Evolutionary conservation across 2,329 filamentous ascomycete genomes (phyloP).

Genomic region (Ilyonectria sp.): DNA sequence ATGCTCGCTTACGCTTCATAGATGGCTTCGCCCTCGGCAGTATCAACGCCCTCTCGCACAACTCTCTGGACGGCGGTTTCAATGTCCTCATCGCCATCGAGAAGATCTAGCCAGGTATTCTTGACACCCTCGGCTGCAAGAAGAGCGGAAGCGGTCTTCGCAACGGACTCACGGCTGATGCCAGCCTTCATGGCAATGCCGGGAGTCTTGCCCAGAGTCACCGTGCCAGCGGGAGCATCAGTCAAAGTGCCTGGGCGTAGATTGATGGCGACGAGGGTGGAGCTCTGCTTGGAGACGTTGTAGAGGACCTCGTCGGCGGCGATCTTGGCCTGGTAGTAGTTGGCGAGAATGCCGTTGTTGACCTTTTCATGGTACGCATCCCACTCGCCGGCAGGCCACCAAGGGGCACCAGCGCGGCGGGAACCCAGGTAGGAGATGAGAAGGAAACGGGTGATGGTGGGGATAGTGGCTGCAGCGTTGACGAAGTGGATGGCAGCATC

Average conservation of each 20-base stretch:
- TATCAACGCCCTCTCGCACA: slow-evolving; percentile 65
- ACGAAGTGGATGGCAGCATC: slow-evolving; percentile 76
- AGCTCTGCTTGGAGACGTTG: slow-evolving; percentile 59
- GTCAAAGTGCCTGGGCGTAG: slow-evolving; percentile 68
- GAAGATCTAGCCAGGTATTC: slow-evolving; percentile 69
- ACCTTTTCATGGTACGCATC: slow-evolving; percentile 59
- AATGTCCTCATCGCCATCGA: slow-evolving; percentile 67
- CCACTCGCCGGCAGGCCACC: slow-evolving; percentile 70
- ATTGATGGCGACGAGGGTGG: slow-evolving; percentile 64
- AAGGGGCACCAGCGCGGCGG: slow-evolving; percentile 65
- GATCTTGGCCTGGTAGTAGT: slow-evolving; percentile 74
- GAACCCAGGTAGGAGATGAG: slow-evolving; percentile 74
- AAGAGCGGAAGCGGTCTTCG: slow-evolving; percentile 69
- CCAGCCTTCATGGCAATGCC: slow-evolving; percentile 50
- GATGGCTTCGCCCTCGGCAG: slow-evolving; percentile 66
- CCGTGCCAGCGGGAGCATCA: slow-evolving; percentile 63
- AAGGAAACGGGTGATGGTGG: slow-evolving; percentile 73
- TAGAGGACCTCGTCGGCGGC: slow-evolving; percentile 72
- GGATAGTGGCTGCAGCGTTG: slow-evolving; percentile 68
- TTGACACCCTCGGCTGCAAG: slow-evolving; percentile 64
- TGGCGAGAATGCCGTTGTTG: slow-evolving; percentile 59
- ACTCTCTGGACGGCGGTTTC: slow-evolving; percentile 64
- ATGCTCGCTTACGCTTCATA: slow-evolving; percentile 40
- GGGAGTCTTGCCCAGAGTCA: slow-evolving; percentile 64
- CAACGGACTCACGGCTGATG: slow-evolving; percentile 72